Base-by-base conservation (phyloP, 2,329 filamentous ascomycete species). In the Fusarium continuum region DNA sequence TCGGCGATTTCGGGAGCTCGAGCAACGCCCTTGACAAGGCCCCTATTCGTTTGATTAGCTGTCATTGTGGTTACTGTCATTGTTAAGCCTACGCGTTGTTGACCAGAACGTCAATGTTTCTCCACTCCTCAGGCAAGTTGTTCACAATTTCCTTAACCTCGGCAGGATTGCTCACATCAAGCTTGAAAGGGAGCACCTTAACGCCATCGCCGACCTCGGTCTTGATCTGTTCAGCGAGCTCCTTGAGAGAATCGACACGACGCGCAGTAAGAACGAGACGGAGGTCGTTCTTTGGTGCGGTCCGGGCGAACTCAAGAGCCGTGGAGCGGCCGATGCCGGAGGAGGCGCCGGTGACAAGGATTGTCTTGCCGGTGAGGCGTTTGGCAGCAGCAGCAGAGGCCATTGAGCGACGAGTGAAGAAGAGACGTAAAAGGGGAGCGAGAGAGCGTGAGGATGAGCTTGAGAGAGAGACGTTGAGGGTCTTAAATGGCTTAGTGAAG, bases 241-340 rank as follows among this genome's bases (percentile, higher is more conserved):
- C 79, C 70, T 91, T 86, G 65, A 99, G 81, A 1, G 84, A 82
- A 70, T 97, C 93, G 69, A 93, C 79, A 43, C 95, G 87, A 23
- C 95, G 87, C n/a, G 95, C 95, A 7, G 95, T 95, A 56, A 98
- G 79, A 68, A 98, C 88, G 45, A 99, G 83, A 75, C 91, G 92
- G 66, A 98, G 83, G 75, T 90, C 85, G 73, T 88, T 83, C 52
- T 88, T 84, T 8, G 92, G 92, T 19, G 90, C 85, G 3, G 93
- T 94, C 54, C 92, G 88, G 22, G 95, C 95, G 73, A 98, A 99
- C 77, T 98, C 95, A 65, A 95, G 81, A n/a, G 94, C 95, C 16
- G 86, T 90, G 69, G 85, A 87, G 52, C 85, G 86, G 20, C 95
- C 95, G 77, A 99, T 98, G 61, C 95, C 95, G 17, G 92, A 96